Evolutionary conservation across 1,284 basidiomycete species (phyloP).

Genomic region (Trametes hirsuta): DNA sequence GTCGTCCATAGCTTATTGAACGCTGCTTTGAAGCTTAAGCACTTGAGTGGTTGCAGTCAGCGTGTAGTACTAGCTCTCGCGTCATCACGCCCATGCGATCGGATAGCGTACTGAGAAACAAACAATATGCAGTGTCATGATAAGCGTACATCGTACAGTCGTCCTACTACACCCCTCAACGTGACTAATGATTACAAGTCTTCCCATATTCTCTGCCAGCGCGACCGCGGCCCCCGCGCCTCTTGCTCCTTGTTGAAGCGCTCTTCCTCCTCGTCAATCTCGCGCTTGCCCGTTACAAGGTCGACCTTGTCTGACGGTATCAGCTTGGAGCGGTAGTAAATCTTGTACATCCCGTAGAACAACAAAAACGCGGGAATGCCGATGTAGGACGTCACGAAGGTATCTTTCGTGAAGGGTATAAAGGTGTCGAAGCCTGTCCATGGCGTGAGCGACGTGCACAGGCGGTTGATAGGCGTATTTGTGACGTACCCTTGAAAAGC

Average conservation of each 20-base stretch:
- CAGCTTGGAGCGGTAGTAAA: constrained; percentile 52
- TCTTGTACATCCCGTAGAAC: constrained; percentile 63
- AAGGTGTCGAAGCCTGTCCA: constrained; percentile 43
- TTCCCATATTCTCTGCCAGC: constrained; percentile 45
- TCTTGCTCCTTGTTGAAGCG: constrained; percentile 46
- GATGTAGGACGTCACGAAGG: constrained; percentile 67
- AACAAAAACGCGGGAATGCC: constrained; percentile 58
- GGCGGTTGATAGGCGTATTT: no score
- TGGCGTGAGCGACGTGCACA: neutral
- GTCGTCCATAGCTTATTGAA: no score
- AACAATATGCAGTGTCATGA: no score
- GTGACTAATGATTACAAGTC: constrained; percentile 37
- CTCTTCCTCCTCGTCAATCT: constrained; percentile 70
- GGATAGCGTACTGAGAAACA: no score
- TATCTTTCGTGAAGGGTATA: constrained; percentile 57
- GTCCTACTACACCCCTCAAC: no score
- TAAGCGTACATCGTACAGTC: no score
- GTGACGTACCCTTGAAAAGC: constrained; percentile 56
- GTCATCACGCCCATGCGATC: no score
- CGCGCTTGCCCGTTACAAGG: constrained; percentile 61
- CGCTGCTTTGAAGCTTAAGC: no score
- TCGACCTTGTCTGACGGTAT: constrained; percentile 63
- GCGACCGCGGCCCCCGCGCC: constrained; percentile 42
- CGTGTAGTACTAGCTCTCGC: no score
- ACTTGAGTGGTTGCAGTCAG: no score